Evolutionary conservation across 176 grass and related monocot species (phyloP), one percentile per base, ranked within the genome.

Genomic region (Eleusine coracana): DNA sequence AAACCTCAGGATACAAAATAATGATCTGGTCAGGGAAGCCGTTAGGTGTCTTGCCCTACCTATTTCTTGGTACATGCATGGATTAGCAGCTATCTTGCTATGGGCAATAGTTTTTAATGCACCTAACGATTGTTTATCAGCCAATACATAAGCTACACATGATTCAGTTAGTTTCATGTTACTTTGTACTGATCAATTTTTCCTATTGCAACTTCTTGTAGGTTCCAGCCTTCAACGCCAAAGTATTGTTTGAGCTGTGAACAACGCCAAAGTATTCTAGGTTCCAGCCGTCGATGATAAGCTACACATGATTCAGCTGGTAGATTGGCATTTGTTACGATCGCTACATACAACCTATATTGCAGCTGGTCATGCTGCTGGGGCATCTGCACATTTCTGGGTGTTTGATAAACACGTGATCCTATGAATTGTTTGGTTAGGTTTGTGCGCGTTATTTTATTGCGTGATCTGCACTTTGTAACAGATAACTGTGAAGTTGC

Each of bases 251-350:
- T 67, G 69, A 80, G 29, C 40, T 45, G 17, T 27, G 58, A 34
- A 54, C 68, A 31, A 34, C 2, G 31, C 31, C 31, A 34, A 34
- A 34, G 31, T 1, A 34, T 34, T 34, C 31, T 34, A 34, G 31
- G 31, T 34, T 34, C 31, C 31, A 34, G 31, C 31, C 31, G 1
- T 34, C 31, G 2, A 34, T 2, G 31, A 34, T 34, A 34, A 34
- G 31, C 31, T 34, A 34, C 31, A 34, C 31, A 34, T 34, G 31
- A 34, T 34, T 34, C 31, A 23, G 45, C n/a, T 42, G 76, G 34
- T 39, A 45, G 25, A 48, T 21, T 62, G 23, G 10, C 51, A 84
- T 88, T 52, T 84, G 82, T 63, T 80, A 68, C 28, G 75, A 39
- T 38, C 46, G n/a, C 73, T 46, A 44, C 50, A 13, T 31, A 34